Evolutionary conservation across 257 asterid genomes (phyloP).

Genomic region (Ajuga chamaepitys): DNA sequence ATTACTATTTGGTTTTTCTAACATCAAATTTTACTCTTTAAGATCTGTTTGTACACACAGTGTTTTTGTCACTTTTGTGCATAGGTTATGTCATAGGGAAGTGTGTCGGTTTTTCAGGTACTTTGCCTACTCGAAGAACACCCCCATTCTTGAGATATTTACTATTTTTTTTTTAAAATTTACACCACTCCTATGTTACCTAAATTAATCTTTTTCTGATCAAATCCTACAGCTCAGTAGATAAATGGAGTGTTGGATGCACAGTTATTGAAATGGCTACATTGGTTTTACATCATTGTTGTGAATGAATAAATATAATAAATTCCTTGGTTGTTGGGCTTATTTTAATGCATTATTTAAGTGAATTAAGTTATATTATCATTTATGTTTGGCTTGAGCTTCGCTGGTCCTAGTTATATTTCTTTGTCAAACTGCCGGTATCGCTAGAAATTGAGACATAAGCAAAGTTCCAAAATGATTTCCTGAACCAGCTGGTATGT

Average conservation of each 20-base stretch:
- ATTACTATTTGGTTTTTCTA: not conserved
- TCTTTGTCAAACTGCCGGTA: too few species aligned
- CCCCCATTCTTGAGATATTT: not conserved
- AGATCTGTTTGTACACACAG: not conserved
- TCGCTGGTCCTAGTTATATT: too few species aligned
- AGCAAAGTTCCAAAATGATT: too few species aligned
- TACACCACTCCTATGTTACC: constrained; percentile 14
- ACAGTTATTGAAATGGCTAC: constrained; percentile 99
- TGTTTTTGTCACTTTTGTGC: not conserved
- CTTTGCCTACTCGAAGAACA: not conserved
- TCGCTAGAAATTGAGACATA: too few species aligned
- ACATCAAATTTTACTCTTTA: not conserved
- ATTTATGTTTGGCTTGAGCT: too few species aligned
- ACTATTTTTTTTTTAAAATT: not conserved
- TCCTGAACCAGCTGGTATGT: too few species aligned
- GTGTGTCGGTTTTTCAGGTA: not conserved
- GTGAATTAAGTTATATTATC: too few species aligned
- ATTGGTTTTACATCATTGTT: too few species aligned
- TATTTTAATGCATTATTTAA: too few species aligned
- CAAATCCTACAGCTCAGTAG: constrained; percentile 73
- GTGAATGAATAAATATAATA: too few species aligned
- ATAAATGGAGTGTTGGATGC: constrained; percentile 99
- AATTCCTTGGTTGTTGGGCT: too few species aligned
- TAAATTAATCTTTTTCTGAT: constrained; percentile 7
- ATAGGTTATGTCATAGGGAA: not conserved